Percentiles rank a stretch among this genome's conserved stretches.
Conservation (phyloP, 2,329 filamentous ascomycete species). For the Aaosphaeria pasadenensis region DNA sequence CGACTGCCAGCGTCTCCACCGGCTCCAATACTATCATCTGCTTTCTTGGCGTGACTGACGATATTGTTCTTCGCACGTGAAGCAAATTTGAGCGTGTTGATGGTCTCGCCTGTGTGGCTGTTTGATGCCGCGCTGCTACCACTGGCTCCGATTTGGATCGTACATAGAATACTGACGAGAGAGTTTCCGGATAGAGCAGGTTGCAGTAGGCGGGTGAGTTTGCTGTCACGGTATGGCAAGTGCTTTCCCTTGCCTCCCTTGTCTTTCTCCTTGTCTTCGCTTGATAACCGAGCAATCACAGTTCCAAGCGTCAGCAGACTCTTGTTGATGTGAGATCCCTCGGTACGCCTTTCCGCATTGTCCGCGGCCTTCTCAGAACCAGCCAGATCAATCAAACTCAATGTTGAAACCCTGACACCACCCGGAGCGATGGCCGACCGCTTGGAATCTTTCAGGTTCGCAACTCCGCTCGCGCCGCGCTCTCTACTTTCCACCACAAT, state of each 20-base stretch:
- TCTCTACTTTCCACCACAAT: constrained; percentile 97
- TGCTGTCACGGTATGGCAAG: constrained; percentile 94
- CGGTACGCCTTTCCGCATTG: constrained; percentile 86
- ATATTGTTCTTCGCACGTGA: constrained; percentile 97
- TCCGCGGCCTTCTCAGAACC: constrained; percentile 96
- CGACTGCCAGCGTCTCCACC: constrained; percentile 79
- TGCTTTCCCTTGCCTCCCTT: constrained; percentile 89
- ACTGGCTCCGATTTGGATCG: constrained; percentile 81
- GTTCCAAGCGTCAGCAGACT: constrained; percentile 92
- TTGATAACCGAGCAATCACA: constrained; percentile 89
- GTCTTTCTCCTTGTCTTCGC: constrained; percentile 79
- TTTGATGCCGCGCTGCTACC: constrained; percentile 68
- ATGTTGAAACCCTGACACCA: constrained; percentile 89
- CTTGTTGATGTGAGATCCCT: constrained; percentile 98
- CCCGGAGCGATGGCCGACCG: constrained; percentile 58
- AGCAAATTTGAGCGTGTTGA: constrained; percentile 96
- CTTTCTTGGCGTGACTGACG: constrained; percentile 92
- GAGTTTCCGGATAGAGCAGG: constrained; percentile 90
- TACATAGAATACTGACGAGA: constrained; percentile 95
- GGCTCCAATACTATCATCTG: constrained; percentile 78
- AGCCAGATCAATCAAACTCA: constrained; percentile 93
- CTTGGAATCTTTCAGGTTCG: constrained; percentile 41
- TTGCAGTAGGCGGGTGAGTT: constrained; percentile 88
- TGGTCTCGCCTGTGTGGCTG: constrained; percentile 79
- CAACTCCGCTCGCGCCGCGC: constrained; percentile 59